Base-by-base conservation (phyloP, 495 filamentous ascomycete genomes). In the Penicillium lividum region DNA sequence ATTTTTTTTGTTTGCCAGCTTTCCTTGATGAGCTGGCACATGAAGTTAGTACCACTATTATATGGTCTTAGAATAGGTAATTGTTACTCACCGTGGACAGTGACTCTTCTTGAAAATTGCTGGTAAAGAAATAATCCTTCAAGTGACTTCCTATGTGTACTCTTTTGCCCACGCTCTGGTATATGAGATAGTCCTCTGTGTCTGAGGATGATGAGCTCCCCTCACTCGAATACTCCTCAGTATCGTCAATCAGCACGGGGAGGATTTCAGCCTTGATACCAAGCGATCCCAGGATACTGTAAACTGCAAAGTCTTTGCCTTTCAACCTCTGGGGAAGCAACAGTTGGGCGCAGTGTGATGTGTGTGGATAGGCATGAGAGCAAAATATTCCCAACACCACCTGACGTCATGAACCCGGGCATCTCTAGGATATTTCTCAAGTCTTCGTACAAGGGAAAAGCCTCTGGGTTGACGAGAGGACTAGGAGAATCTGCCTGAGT, bases 291-390 rank as follows among this genome's bases (percentile, higher is more conserved):
- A 51, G 7, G 31, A 9, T 16, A 38, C 63, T 53, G 47, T 68
- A 73, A 0, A 70, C 15, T 0, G 60, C 56, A 5, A 70, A 53
- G 36, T 71, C 68, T 1, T 54, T 57, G 0, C 68, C 67, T 50
- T 73, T 70, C 1, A 73, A 52, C 0, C 63, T 73, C 0, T 71
- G 73, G 61, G 83, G 75, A 92, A 84, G 62, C 80, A 42, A 3
- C 22, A 18, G 9, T 16, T 49, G 36, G 16, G 2, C 18, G 27
- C 30, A 7, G 8, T 5, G 13, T 10, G 58, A 59, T 38, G 55
- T 40, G 45, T 78, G 68, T 8, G 73, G 65, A 61, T 78, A 77
- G 0, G 63, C 58, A 56, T 77, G 70, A 27, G 66, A 61, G 44
- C 74, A 78, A 53, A 62, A 68, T 56, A 75, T 62, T 1, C 71